phyloP scores from a whole-genome alignment of 495 filamentous ascomycete genomes.

The Penicillium flavigenum region DNA sequence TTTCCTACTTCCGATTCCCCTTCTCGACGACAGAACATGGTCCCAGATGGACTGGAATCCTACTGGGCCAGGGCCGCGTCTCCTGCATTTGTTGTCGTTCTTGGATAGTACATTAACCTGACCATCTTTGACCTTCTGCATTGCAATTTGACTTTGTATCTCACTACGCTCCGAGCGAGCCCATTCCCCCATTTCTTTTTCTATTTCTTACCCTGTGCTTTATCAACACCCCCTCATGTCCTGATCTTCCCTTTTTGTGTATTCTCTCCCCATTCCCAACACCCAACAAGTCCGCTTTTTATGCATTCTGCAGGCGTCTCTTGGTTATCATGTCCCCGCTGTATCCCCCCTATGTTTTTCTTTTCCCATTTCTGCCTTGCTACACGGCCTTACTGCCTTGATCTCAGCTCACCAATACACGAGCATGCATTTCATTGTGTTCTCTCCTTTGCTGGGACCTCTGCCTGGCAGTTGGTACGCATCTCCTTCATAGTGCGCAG shows the following conservation, averaged over 20 bases:
- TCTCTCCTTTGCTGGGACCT: constrained; percentile 22
- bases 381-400: constrained; percentile 13
- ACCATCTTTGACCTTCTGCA: constrained; percentile 23
- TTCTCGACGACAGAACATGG: constrained; percentile 16
- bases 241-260: constrained; percentile 30
- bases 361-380: constrained; percentile 25
- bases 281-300: constrained; percentile 31
- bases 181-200: constrained; percentile 36
- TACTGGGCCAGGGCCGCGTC: constrained; percentile 17
- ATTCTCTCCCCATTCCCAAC: constrained; percentile 30
- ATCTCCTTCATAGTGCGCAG: constrained; percentile 22
- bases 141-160: constrained; percentile 27
- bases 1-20: constrained; percentile 20
- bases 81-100: constrained; percentile 25
- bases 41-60: constrained; percentile 27
- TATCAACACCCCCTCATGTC: constrained; percentile 32
- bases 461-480: constrained; percentile 20
- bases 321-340: constrained; percentile 42
- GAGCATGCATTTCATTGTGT: constrained; percentile 24
- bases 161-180: constrained; percentile 40
- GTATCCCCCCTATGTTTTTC: constrained; percentile 26
- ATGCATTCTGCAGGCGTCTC: constrained; percentile 53
- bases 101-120: constrained; percentile 8
- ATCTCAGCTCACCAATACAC: constrained; percentile 7
- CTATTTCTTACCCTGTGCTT: constrained; percentile 26